Base-by-base conservation (phyloP, 108 stramenopile species). In the Chaetoceros tenuissimus region DNA sequence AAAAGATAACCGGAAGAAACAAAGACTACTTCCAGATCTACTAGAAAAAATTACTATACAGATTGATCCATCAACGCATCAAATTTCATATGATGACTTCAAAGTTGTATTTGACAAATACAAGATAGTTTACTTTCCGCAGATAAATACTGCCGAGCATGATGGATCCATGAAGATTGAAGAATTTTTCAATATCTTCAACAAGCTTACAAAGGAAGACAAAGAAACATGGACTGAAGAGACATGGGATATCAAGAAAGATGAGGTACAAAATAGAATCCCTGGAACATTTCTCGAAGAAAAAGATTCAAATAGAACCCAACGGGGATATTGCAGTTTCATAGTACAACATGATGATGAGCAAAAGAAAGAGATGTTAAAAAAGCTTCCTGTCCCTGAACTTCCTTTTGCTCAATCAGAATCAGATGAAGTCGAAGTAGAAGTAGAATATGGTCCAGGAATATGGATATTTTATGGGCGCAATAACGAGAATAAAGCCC, bases 281-380 rank as follows among this genome's bases (percentile, higher is more conserved):
- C 50, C 50, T 51, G 50, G 24, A 24, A 27, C 24, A 27, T 51
- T 51, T 13, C 26, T 51, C 5, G 50, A 27, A 10, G 13, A 5
- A 10, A 13, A 5, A 51, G 26, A 5, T 13, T 10, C 13, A 40
- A 5, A 5, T 40, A 10, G 5, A 13, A 13, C 34, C 10, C 3
- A 18, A 46, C 10, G 68, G 30, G 84, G 79, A 19, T 92, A 92
- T 57, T 88, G 90, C 63, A 87, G 86, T 48, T 92, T 92, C 60
- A 44, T 88, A 1, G 69, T 88, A 20, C 90, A 92, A 63, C 67
- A 87, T 25, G 83, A 84, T 55, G 31, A 60, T 10, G 17, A 47
- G 16, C 56, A 51, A 3, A 57, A 73, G 48, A 27, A 69, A 30
- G 49, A 53, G 16, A 44, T 73, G 47, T 29, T 92, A 19, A 19